Evolutionary conservation across 2,329 filamentous ascomycete genomes (phyloP), one percentile per base, ranked within the genome.

Genomic region (Capronia coronata): DNA sequence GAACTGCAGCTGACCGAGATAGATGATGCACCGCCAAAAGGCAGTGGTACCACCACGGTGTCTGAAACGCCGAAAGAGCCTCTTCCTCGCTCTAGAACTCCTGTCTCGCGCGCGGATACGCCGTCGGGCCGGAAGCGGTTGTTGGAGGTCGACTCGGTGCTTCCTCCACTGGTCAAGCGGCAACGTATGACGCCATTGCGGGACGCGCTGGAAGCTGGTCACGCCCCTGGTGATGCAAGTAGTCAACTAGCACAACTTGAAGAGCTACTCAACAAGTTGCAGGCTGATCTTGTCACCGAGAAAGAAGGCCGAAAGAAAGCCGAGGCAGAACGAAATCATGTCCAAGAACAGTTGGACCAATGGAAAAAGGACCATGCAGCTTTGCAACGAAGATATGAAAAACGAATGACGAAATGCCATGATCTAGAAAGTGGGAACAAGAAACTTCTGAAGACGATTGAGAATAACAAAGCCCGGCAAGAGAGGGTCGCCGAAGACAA

Each of bases 351-450:
- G 35, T 54, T 65, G 9, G 56, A 60, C 25, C 63, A 67, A 43
- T 63, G 64, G 39, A 64, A 69, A 41, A 58, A 61, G 37, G 61
- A 59, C 4, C 60, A 71, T 42, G 59, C 62, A 14, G 42, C 51
- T 6, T 56, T 74, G 8, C 70, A 73, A 55, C 67, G 69, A 60
- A 69, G 71, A 43, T 73, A 72, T 50, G 71, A 74, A 60, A 67
- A 56, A 42, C 65, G 65, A 48, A 51, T 45, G 37, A 63, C 61
- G 7, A 64, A 71, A 39, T 50, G 69, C 11, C 67, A 69, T 54
- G 63, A 63, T 44, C 57, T 64, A 13, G 65, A 68, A 18, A 62
- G 62, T 41, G 65, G 70, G 43, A 65, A 66, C 3, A 42, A 50
- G 39, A 51, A 53, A 34, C 43, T 60, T 19, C 22, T 51, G 2